phyloP scores from a whole-genome alignment of 352 stramenopile species.

The Phytophthora colocasiae region DNA sequence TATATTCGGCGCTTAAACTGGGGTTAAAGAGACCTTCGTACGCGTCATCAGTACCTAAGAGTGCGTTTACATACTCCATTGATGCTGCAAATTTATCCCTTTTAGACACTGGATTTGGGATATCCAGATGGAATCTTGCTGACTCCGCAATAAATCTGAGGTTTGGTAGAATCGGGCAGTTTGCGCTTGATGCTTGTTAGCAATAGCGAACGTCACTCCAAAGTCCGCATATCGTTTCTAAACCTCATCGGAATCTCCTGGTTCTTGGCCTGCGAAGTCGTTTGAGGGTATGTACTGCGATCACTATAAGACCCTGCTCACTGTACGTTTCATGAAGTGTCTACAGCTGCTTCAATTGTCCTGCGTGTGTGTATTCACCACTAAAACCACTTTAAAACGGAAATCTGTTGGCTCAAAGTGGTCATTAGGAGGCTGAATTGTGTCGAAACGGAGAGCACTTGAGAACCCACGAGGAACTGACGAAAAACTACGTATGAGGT shows the following conservation, averaged over 20 bases:
- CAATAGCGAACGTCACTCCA: constrained; percentile 63
- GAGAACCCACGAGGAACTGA: constrained; percentile 45
- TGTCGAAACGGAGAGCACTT: constrained; percentile 52
- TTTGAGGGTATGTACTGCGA: constrained; percentile 67
- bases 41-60: constrained; percentile 41
- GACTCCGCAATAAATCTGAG: too few relatives aligned
- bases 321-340: constrained; percentile 58
- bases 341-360: constrained; percentile 63
- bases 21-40: constrained; percentile 44
- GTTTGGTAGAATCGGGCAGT: too few relatives aligned
- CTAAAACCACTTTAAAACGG: constrained; percentile 52
- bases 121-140: too few relatives aligned
- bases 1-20: neutral
- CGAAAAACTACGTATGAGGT: constrained; percentile 10
- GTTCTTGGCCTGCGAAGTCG: constrained; percentile 71
- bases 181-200: constrained; percentile 36
- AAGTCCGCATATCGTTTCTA: constrained; percentile 51
- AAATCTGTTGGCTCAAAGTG: constrained; percentile 48
- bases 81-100: neutral
- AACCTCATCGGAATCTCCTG: constrained; percentile 52
- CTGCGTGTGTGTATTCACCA: constrained; percentile 60
- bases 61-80: neutral
- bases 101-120: too few relatives aligned
- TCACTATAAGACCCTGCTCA: constrained; percentile 52
- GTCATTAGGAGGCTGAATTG: constrained; percentile 39